phyloP scores from a whole-genome alignment of 495 filamentous ascomycete species.

The Apodospora peruviana region DNA sequence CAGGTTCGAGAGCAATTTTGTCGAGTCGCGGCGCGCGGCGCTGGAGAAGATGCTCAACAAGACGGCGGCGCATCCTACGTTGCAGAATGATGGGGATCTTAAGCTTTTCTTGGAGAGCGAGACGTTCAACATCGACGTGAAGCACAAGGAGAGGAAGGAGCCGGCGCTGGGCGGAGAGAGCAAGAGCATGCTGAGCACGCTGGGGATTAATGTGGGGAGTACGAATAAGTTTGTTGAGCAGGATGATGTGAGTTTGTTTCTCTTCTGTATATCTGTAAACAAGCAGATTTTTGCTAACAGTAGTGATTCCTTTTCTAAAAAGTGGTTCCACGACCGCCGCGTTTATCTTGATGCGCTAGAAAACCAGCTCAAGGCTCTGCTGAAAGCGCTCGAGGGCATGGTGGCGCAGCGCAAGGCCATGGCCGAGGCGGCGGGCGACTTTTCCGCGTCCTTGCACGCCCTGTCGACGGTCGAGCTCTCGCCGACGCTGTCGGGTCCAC shows the following conservation, averaged over 20 bases:
- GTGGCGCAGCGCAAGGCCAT: constrained; percentile 87
- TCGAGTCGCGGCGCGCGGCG: constrained; percentile 83
- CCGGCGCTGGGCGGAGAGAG: constrained; percentile 79
- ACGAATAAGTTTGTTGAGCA: constrained; percentile 91
- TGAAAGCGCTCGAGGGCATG: constrained; percentile 90
- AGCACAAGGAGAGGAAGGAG: constrained; percentile 93
- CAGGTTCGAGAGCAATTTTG: constrained; percentile 93
- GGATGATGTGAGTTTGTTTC: constrained; percentile 69
- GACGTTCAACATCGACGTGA: constrained; percentile 89
- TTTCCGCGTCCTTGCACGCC: constrained; percentile 83
- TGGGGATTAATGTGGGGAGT: constrained; percentile 70
- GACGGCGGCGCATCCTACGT: constrained; percentile 78
- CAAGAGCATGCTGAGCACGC: constrained; percentile 84
- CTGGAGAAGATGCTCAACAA: constrained; percentile 97
- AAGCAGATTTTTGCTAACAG: background rate
- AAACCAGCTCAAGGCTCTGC: constrained; percentile 85
- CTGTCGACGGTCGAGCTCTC: constrained; percentile 86
- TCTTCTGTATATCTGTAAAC: background rate
- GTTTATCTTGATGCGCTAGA: constrained; percentile 93
- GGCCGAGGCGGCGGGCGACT: constrained; percentile 87
- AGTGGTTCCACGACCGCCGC: constrained; percentile 97
- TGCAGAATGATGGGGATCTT: constrained; percentile 88
- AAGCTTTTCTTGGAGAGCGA: constrained; percentile 97
- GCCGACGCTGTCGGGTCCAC: constrained; percentile 76
- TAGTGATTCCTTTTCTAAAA: too few relatives aligned